Evolutionary conservation across 2,329 filamentous ascomycete genomes (phyloP), one percentile per base, ranked within the genome.

Genomic region (Ophiocordyceps camponoti-saundersi): DNA sequence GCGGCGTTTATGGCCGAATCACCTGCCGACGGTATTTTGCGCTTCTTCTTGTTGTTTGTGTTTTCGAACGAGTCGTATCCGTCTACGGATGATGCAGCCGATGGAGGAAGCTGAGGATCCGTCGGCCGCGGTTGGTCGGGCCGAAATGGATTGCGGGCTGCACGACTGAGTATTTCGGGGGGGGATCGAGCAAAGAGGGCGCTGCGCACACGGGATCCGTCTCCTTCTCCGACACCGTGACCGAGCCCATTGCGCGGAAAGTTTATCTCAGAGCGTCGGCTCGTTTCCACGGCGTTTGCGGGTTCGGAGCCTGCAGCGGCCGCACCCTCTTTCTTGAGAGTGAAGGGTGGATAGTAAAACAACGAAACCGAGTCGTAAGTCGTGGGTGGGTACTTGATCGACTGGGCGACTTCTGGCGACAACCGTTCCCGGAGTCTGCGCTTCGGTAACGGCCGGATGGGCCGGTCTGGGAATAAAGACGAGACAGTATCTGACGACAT

Each of bases 41-140:
- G 78, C 65, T 98, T 96, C 70, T 96, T 98, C 66, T 98, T 98
- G 61, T 98, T 98, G 63, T 95, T 96, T 34, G 87, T 94, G 57
- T 96, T 96, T 64, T 98, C 92, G 57, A 95, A 94, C 7, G 87
- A 92, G 62, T 98, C 92, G 61, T 96, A 96, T 15, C 89, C 88
- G 61, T 96, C 90, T 12, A 77, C 69, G 3, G 82, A 83, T 5
- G 81, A 82, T 6, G 77, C 73, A 22, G 81, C 79, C 13, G 85
- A 87, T 42, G 73, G 74, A 44, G 81, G 74, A 21, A 78, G 75
- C 42, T 77, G 71, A 18, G 68, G 63, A 48, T 70, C 70, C 2
- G 61, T 49, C 45, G 70, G 66, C 49, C 68, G 69, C 30, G 64
- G 52, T 30, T 66, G 63, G n/a, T 72, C 68, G 21, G 63, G 59